Evolutionary conservation across 2,329 filamentous ascomycete genomes (phyloP).

Genomic region (Tolypocladium sp.): DNA sequence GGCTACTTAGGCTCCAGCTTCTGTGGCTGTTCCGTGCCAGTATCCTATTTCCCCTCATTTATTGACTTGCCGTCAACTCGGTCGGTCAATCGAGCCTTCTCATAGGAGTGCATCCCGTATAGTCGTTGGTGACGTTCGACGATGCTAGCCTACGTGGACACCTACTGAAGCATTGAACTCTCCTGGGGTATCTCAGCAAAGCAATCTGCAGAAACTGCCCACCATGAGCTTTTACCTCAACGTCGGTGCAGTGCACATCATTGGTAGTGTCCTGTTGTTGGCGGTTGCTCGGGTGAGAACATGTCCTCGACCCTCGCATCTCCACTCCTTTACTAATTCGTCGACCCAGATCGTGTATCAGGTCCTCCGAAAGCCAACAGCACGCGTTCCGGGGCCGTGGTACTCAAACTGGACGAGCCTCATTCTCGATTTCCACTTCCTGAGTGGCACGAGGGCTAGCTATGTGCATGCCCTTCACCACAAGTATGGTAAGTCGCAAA

Average conservation of each 20-base stretch:
- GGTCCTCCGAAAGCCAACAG: constrained; percentile 2
- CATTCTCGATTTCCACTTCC: constrained; percentile 8
- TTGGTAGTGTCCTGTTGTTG: neutral
- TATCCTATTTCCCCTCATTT: neutral
- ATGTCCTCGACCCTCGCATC: neutral
- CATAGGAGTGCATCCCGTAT: neutral
- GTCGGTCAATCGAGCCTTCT: neutral
- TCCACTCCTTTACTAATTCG: neutral
- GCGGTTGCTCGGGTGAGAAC: neutral
- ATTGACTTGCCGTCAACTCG: neutral
- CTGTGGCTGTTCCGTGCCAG: neutral
- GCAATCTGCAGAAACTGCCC: neutral
- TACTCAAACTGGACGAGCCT: constrained; percentile 12
- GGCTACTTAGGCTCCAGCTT: neutral
- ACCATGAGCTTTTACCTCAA: neutral
- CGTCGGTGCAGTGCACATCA: neutral
- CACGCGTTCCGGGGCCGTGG: constrained; percentile 15
- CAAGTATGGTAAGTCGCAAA: constrained; percentile 10
- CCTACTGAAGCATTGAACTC: neutral
- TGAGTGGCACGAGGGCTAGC: constrained; percentile 4
- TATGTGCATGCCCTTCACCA: constrained; percentile 14
- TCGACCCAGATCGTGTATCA: neutral
- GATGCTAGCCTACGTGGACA: neutral
- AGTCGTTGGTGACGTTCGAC: neutral
- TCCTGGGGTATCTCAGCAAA: neutral